phyloP scores from a whole-genome alignment of 352 stramenopile species.

The Pythium dissotocum region DNA sequence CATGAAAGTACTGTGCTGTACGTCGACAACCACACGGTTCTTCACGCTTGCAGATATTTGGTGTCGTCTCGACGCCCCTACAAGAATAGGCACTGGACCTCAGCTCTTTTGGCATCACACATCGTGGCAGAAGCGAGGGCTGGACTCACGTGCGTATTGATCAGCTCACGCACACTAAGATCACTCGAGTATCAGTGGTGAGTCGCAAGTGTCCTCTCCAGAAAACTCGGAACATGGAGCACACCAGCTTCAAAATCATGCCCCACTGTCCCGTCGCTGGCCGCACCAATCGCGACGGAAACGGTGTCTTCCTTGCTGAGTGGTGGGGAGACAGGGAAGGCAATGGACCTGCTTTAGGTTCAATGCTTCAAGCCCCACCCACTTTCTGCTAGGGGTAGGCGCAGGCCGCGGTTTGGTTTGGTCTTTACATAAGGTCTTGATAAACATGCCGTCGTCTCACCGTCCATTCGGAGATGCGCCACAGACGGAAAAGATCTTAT shows the following conservation, averaged over 20 bases:
- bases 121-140: no score
- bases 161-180: not conserved
- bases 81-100: no score
- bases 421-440: not conserved
- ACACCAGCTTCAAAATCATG: not conserved
- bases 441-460: not conserved
- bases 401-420: not conserved
- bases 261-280: not conserved
- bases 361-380: not conserved
- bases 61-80: no score
- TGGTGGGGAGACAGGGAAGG: not conserved
- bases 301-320: not conserved
- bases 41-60: not conserved
- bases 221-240: not conserved
- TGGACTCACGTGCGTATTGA: not conserved
- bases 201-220: not conserved
- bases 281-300: not conserved
- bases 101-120: no score
- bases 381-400: not conserved
- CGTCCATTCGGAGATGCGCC: not conserved
- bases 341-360: conserved; percentile 2
- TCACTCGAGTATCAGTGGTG: no score
- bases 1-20: not conserved
- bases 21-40: not conserved
- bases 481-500: not conserved